Conservation (phyloP, 2,329 filamentous ascomycete species). For the Berkeleyomyces rouxiae region DNA sequence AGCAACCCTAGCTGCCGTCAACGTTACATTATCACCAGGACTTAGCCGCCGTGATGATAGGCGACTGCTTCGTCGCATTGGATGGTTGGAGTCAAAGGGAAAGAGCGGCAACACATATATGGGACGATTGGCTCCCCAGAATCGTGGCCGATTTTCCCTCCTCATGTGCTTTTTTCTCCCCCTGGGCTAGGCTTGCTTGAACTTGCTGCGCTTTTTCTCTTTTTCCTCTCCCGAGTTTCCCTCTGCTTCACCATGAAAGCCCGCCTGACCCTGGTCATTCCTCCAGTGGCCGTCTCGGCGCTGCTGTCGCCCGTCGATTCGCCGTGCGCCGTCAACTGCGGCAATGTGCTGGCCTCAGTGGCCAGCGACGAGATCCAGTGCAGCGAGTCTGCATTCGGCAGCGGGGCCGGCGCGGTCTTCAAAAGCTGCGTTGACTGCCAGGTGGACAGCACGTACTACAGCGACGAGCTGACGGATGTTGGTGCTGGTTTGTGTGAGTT, state of each 20-base stretch:
- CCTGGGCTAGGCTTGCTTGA: not conserved
- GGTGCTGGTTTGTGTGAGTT: conserved; percentile 39
- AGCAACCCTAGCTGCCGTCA: not conserved
- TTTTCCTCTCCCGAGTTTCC: not conserved
- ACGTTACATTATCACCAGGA: not conserved
- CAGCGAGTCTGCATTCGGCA: conserved; percentile 24
- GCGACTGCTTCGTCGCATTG: not conserved
- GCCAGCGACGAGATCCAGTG: conserved; percentile 33
- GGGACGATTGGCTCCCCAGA: not conserved
- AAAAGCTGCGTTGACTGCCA: conserved; percentile 37
- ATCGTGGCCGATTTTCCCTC: not conserved
- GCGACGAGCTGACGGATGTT: conserved; percentile 32
- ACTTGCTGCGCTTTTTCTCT: not conserved
- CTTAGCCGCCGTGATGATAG: not conserved
- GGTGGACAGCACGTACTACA: conserved; percentile 30
- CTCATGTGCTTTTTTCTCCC: not conserved
- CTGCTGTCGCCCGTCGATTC: conserved; percentile 32
- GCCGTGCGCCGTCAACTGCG: conserved; percentile 33
- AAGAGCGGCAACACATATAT: not conserved
- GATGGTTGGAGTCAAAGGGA: not conserved
- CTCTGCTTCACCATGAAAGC: not conserved
- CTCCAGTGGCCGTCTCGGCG: conserved; percentile 11
- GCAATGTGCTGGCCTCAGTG: conserved; percentile 34
- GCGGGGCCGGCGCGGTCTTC: conserved; percentile 31
- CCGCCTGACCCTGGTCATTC: not conserved